phyloP scores from a whole-genome alignment of 352 stramenopile species.

The Globisporangium paddicum region DNA sequence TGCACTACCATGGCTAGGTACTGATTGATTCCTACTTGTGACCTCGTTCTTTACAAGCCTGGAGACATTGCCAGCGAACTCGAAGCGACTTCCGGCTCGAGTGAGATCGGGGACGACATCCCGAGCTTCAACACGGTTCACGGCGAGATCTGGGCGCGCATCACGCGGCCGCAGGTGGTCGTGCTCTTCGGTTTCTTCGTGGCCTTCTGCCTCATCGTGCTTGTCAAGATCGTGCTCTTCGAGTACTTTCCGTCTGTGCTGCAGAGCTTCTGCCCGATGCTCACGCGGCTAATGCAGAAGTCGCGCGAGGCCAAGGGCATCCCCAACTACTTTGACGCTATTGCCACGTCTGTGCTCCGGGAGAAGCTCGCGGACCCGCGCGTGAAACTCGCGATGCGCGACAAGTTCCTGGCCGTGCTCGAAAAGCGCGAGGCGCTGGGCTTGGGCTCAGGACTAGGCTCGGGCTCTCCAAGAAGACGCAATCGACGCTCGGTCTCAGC shows the following conservation, averaged over 20 bases:
- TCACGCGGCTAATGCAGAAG: conserved; percentile 52
- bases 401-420: conserved; percentile 46
- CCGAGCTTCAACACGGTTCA: conserved; percentile 38
- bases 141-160: conserved; percentile 49
- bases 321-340: conserved; percentile 85
- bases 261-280: conserved; percentile 46
- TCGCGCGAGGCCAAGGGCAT: conserved; percentile 50
- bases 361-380: conserved; percentile 39
- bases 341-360: conserved; percentile 49
- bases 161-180: conserved; percentile 66
- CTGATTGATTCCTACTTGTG: too few species aligned
- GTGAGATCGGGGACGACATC: conserved; percentile 42
- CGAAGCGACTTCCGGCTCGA: neutral
- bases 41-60: too few species aligned
- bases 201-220: conserved; percentile 36
- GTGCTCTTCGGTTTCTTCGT: conserved; percentile 74
- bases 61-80: conserved; percentile 17
- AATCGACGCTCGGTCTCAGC: conserved; percentile 35
- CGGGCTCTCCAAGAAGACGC: conserved; percentile 23
- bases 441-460: neutral
- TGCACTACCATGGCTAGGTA: too few species aligned
- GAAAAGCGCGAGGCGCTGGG: conserved; percentile 21
- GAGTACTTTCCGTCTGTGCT: conserved; percentile 58
- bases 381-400: conserved; percentile 30
- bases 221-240: conserved; percentile 61